Evolutionary conservation across 2,329 filamentous ascomycete genomes (phyloP).

Genomic region (Aquanectria penicillioides): DNA sequence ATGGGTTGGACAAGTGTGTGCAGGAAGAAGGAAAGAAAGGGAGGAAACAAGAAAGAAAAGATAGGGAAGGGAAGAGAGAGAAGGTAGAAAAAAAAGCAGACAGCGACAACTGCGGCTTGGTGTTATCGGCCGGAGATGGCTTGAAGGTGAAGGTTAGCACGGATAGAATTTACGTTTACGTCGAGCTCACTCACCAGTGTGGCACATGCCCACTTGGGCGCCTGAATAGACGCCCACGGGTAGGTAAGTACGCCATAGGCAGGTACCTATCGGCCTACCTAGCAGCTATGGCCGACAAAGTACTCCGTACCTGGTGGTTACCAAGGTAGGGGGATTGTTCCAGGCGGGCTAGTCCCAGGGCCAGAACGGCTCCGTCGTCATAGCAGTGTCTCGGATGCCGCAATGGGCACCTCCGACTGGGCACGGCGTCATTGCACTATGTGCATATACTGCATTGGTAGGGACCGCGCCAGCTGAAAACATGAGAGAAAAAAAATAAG

Average conservation of each 20-base stretch:
- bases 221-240: too few relatives aligned
- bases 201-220: constrained; percentile 1
- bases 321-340: too few relatives aligned
- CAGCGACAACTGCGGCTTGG: not conserved
- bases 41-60: not conserved
- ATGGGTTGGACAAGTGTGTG: not conserved
- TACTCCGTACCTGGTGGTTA: too few relatives aligned
- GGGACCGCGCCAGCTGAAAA: too few relatives aligned
- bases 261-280: too few relatives aligned
- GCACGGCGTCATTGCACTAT: too few relatives aligned
- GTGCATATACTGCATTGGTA: too few relatives aligned
- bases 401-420: not conserved
- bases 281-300: too few relatives aligned
- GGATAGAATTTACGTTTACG: constrained; percentile 6
- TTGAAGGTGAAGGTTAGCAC: not conserved
- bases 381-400: constrained; percentile 17
- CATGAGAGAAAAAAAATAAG: too few relatives aligned
- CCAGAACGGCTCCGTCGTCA: too few relatives aligned
- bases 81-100: not conserved
- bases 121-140: constrained; percentile 10
- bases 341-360: too few relatives aligned
- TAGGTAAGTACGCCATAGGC: too few relatives aligned
- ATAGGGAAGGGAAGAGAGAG: not conserved
- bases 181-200: not conserved
- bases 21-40: not conserved